phyloP scores from a whole-genome alignment of 208 protist species.

The Trypanosomatidae sp. region DNA sequence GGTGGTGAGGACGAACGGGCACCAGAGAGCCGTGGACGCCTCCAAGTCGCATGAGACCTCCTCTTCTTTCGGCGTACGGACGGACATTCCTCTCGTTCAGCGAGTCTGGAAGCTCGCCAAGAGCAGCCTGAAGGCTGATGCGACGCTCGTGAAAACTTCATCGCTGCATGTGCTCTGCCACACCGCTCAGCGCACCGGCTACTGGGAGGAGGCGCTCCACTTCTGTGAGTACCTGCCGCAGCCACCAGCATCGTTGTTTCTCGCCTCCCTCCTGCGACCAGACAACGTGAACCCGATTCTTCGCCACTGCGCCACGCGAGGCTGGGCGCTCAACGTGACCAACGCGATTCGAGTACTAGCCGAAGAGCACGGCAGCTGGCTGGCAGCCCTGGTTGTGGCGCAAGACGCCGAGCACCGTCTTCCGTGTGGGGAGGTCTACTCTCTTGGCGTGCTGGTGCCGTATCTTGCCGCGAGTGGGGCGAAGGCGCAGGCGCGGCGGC shows the following conservation, averaged over 20 bases:
- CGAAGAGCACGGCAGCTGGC: constrained; percentile 67
- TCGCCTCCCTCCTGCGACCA: constrained; percentile 68
- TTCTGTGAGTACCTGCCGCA: constrained; percentile 44
- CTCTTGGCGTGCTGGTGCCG: constrained; percentile 73
- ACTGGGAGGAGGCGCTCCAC: constrained; percentile 70
- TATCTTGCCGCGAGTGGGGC: constrained; percentile 66
- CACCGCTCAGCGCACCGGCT: constrained; percentile 66
- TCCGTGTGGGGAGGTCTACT: constrained; percentile 69
- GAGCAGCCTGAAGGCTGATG: constrained; percentile 38
- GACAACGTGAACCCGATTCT: constrained; percentile 49
- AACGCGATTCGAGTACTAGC: constrained; percentile 69
- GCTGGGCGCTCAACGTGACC: constrained; percentile 65
- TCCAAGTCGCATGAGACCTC: neutral
- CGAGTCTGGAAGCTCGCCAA: constrained; percentile 55
- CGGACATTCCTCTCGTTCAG: constrained; percentile 25
- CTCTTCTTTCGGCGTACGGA: neutral
- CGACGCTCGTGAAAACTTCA: constrained; percentile 50
- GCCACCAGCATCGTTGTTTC: constrained; percentile 69
- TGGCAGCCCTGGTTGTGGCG: constrained; percentile 57
- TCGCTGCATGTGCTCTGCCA: constrained; percentile 79
- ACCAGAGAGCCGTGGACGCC: neutral
- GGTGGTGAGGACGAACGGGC: neutral
- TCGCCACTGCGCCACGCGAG: constrained; percentile 28
- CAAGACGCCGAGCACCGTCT: constrained; percentile 59
- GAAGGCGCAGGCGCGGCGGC: constrained; percentile 40